A percentile compares a stretch with the other conserved stretches of the same genome.
These are phyloP conservation scores for Lippia alba DNA, from an alignment of 305 asterid species.

Conservation along the genomic window DNA sequence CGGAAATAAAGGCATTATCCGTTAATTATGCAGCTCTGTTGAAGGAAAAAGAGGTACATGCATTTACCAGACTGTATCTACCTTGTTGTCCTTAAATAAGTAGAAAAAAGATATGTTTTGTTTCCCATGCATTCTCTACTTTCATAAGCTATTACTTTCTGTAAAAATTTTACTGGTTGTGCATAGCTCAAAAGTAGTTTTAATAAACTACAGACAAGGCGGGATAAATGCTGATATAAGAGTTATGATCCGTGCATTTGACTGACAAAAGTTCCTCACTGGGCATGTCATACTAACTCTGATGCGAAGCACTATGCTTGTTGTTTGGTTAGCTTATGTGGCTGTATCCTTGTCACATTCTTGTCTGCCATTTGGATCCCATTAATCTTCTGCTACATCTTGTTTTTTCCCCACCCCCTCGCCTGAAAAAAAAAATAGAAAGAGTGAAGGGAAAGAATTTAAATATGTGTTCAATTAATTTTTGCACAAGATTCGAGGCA, in stretches of 20 bases:
- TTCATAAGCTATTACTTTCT: slow-evolving; percentile 5
- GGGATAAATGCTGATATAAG: slow-evolving; percentile 28
- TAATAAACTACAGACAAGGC: slow-evolving; percentile 1
- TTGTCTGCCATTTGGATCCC: not conserved
- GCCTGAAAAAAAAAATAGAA: not conserved
- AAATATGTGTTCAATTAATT: not conserved
- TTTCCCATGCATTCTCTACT: not conserved
- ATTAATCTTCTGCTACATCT: not conserved
- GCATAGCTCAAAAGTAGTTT: slow-evolving; percentile 21
- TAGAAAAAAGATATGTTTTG: slow-evolving; percentile 1
- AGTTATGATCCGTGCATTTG: slow-evolving; percentile 26
- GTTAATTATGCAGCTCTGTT: slow-evolving; percentile 93
- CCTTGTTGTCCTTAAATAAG: slow-evolving; percentile 2
- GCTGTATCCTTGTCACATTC: slow-evolving; percentile 1
- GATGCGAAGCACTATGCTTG: not conserved
- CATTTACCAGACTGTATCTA: slow-evolving; percentile 19
- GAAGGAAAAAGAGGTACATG: slow-evolving; percentile 87
- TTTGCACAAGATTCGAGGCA: not conserved
- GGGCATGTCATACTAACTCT: not conserved
- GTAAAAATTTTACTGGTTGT: slow-evolving; percentile 9
- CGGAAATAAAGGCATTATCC: slow-evolving; percentile 91
- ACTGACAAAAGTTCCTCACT: not conserved
- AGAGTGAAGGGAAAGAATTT: not conserved
- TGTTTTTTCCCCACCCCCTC: not conserved
- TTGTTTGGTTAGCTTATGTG: not conserved